Evolutionary conservation across 345 rosid species (phyloP).

Genomic region (Brassica carinata): DNA sequence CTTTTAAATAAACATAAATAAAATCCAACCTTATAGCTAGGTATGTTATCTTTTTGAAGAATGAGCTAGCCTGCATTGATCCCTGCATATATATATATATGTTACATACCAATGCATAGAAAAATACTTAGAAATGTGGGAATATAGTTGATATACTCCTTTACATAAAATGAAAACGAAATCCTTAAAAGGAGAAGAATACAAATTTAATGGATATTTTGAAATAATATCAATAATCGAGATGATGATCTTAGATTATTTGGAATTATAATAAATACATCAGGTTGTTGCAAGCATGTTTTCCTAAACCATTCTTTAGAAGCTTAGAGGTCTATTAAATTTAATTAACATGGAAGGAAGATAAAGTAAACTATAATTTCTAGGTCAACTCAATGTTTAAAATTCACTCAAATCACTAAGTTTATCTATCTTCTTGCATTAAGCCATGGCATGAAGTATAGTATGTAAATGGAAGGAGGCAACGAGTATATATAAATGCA

Average conservation of each 20-base stretch:
- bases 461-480: constrained; percentile 21
- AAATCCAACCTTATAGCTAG: not conserved
- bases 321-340: not conserved
- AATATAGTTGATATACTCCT: not conserved
- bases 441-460: constrained; percentile 27
- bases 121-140: not conserved
- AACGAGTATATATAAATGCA: not conserved
- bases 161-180: not conserved
- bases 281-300: constrained; percentile 37
- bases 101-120: not conserved
- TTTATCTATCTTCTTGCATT: constrained; percentile 28
- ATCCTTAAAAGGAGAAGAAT: not conserved
- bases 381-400: constrained; percentile 30
- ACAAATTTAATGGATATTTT: not conserved
- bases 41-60: not conserved
- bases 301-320: constrained; percentile 25
- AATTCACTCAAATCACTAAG: constrained; percentile 11
- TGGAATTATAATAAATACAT: constrained; percentile 9
- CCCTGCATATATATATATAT: not conserved
- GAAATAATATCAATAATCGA: not conserved
- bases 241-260: not conserved
- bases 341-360: constrained; percentile 15
- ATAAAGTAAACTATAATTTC: constrained; percentile 20
- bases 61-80: not conserved
- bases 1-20: not conserved